Evolutionary conservation across 768 basidiomycete genomes (phyloP).

Genomic region (Tulasnella sp.): DNA sequence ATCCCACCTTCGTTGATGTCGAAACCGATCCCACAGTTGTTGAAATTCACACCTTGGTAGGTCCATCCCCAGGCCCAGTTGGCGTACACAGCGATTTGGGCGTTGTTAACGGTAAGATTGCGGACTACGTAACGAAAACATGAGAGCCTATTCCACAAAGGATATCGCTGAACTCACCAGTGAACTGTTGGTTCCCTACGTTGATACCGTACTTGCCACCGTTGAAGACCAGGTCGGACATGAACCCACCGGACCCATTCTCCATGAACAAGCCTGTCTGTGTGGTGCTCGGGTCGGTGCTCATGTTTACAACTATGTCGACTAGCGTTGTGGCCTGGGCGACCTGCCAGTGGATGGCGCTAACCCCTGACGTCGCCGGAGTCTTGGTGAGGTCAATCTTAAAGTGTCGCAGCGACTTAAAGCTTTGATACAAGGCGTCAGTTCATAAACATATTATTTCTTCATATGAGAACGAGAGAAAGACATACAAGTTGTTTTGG

Average conservation of each 20-base stretch:
- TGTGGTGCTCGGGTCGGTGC: slow-evolving; percentile 46
- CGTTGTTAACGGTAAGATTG: slow-evolving; percentile 49
- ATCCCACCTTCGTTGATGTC: slow-evolving; percentile 3
- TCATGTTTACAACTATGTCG: slow-evolving; percentile 67
- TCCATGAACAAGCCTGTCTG: slow-evolving; percentile 47
- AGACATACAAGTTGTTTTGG: slow-evolving; percentile 19
- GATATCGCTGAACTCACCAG: background rate
- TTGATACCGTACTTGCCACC: slow-evolving; percentile 46
- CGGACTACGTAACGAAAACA: slow-evolving; percentile 28
- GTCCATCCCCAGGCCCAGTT: slow-evolving; percentile 34
- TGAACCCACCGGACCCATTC: slow-evolving; percentile 22
- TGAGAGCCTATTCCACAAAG: no score
- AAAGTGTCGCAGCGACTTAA: slow-evolving; percentile 47
- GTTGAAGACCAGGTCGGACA: slow-evolving; percentile 22
- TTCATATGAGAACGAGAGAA: no score
- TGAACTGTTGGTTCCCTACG: slow-evolving; percentile 64
- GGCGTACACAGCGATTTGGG: slow-evolving; percentile 23
- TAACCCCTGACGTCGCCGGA: slow-evolving; percentile 26
- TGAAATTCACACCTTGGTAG: slow-evolving; percentile 44
- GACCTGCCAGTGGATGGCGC: slow-evolving; percentile 74
- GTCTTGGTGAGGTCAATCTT: slow-evolving; percentile 33
- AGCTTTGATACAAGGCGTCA: no score
- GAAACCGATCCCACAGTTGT: slow-evolving; percentile 28
- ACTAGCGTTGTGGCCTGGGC: slow-evolving; percentile 66
- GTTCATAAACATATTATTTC: no score